Evolutionary conservation across 2,329 filamentous ascomycete species (phyloP).

Genomic region (Aaosphaeria pasadenensis): DNA sequence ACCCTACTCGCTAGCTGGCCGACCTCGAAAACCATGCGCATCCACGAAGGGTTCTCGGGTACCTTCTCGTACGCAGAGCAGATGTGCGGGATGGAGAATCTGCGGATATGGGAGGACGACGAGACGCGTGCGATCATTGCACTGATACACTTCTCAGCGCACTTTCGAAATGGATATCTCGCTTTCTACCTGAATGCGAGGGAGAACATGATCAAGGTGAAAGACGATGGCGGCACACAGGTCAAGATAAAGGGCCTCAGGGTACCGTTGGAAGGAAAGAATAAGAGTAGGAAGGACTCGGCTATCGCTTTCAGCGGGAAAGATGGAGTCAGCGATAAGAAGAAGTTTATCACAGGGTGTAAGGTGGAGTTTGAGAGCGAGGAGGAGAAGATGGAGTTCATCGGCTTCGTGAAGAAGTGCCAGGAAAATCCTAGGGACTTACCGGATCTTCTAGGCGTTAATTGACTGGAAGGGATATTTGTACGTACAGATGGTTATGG

Average conservation of each 20-base stretch:
- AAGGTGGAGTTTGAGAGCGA: slow-evolving; percentile 45
- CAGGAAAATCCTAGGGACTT: slow-evolving; percentile 37
- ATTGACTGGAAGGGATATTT: slow-evolving; percentile 7
- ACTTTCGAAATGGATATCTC: slow-evolving; percentile 44
- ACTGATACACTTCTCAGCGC: slow-evolving; percentile 43
- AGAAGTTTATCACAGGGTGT: slow-evolving; percentile 41
- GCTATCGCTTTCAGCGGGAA: slow-evolving; percentile 1
- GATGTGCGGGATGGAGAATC: slow-evolving; percentile 48
- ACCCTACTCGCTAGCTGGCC: slow-evolving; percentile 42
- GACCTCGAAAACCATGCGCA: slow-evolving; percentile 44
- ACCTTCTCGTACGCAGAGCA: slow-evolving; percentile 46
- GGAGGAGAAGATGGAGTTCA: slow-evolving; percentile 40
- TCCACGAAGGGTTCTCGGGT: slow-evolving; percentile 42
- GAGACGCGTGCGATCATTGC: slow-evolving; percentile 42
- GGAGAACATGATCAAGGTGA: slow-evolving; percentile 35
- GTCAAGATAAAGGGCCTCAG: slow-evolving; percentile 44
- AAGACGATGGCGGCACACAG: slow-evolving; percentile 37
- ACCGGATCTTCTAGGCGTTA: slow-evolving; percentile 35
- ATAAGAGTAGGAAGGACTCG: slow-evolving; percentile 19
- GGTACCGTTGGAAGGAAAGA: slow-evolving; percentile 26
- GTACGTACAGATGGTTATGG: no score
- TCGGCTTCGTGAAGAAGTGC: slow-evolving; percentile 35
- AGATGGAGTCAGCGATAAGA: slow-evolving; percentile 25
- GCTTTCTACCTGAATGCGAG: slow-evolving; percentile 44
- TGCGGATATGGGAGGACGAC: slow-evolving; percentile 47